Base-by-base conservation (phyloP, 257 asterid species). In the Lantana camara region DNA sequence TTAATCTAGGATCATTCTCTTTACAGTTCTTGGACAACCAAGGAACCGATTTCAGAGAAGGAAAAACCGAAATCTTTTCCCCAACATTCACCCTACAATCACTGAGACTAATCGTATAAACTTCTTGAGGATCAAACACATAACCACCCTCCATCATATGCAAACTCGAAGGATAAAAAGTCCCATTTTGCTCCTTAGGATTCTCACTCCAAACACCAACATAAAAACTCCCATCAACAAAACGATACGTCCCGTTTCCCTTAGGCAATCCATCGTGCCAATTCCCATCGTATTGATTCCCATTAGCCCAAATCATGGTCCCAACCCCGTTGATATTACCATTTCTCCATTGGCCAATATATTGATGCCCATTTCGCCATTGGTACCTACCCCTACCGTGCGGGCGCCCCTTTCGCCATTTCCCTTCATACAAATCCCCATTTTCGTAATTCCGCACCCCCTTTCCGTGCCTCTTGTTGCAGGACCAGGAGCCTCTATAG, bases 201-300 rank as follows among this genome's bases (percentile, higher is more conserved):
- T 87, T 94, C 66, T 78, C 80, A 64, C 92, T 84, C 97, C 97
- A 93, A 8, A 75, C 75, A 3, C 97, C 99, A 2, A 73, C 91
- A 57, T 93, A 93, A 40, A 89, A 87, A 63, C 99, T 84, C 46
- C 95, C 96, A 37, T 84, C 96, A 2, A 40, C 68, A 96, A 96
- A 90, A 9, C 91, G 74, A 56, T 65, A 90, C 0, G 91, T 85
- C 52, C 97, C 99, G 60, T 90, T 85, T 16, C 99, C 99, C 46
- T 83, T 75, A 12, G 99, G 99, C 69, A 79, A 57, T 12, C 99
- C 97, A 4, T 77, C 77, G 60, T 82, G 94, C 99, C 99, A 93
- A 57, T 77, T 67, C 0, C 99, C 99, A 16, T 93, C 99, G 9
- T 83, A 93, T 10, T 90, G 65, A 42, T 84, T 80, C 55, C 97